phyloP scores from a whole-genome alignment of 495 filamentous ascomycete genomes.

The Xylona heveae region DNA sequence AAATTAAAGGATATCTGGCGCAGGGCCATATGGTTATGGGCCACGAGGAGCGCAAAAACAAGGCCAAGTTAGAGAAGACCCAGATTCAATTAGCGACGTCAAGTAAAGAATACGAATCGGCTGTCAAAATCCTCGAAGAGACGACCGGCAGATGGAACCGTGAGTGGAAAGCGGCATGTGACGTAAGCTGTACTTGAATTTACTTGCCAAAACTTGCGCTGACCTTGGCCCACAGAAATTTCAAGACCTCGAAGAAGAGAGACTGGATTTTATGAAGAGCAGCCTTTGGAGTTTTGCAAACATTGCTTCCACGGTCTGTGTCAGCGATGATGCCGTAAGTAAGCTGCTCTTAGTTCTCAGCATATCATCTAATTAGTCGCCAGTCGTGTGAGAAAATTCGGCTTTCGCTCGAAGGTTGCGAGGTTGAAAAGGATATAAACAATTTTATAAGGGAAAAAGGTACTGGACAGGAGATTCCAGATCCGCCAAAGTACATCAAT shows the following conservation, averaged over 20 bases:
- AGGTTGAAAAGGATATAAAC: conserved; percentile 88
- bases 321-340: conserved; percentile 79
- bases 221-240: conserved; percentile 45
- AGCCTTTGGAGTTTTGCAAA: conserved; percentile 97
- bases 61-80: conserved; percentile 95
- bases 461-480: conserved; percentile 93
- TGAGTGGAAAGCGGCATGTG: conserved; percentile 93
- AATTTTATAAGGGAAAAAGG: conserved; percentile 75
- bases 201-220: not conserved
- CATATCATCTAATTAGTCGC: conserved; percentile 8
- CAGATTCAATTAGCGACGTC: conserved; percentile 81
- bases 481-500: conserved; percentile 95
- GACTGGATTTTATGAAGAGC: conserved; percentile 89
- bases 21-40: conserved; percentile 99
- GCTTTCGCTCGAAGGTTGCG: conserved; percentile 83
- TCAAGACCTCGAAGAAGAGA: conserved; percentile 95
- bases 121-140: conserved; percentile 83
- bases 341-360: not conserved
- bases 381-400: conserved; percentile 88
- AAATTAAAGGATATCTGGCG: conserved; percentile 94
- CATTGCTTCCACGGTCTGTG: conserved; percentile 92
- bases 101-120: conserved; percentile 81
- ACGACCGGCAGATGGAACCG: conserved; percentile 92
- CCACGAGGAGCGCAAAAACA: conserved; percentile 96
- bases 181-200: conserved; percentile 25